Conservation (phyloP, 176 grass and related monocot genomes). For the Musa troglodytarum region DNA sequence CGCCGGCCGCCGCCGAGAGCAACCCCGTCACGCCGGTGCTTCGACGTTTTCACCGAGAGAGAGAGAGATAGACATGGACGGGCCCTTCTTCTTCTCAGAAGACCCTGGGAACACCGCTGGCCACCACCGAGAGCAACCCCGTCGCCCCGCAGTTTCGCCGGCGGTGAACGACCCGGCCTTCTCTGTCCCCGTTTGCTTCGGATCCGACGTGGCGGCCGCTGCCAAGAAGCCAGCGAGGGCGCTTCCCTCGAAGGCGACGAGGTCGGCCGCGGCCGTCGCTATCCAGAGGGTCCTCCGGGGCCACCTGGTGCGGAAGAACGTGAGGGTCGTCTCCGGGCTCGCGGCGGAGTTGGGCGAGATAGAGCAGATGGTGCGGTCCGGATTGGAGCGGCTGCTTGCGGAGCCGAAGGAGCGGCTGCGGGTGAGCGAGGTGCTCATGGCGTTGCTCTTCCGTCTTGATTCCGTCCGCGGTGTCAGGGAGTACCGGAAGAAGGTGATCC, state of each 20-base stretch:
- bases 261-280: not conserved
- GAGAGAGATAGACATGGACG: too few species aligned
- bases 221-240: not conserved
- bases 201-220: not conserved
- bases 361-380: not conserved
- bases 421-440: slow-evolving; percentile 48
- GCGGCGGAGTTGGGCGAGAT: not conserved
- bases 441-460: slow-evolving; percentile 41
- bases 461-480: slow-evolving; percentile 51
- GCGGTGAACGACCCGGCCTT: not conserved
- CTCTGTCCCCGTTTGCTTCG: slow-evolving; percentile 1
- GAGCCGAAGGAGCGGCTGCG: slow-evolving; percentile 16
- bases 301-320: slow-evolving; percentile 40
- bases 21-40: too few species aligned
- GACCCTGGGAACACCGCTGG: too few species aligned
- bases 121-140: too few species aligned
- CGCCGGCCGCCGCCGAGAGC: too few species aligned
- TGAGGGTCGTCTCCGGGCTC: not conserved
- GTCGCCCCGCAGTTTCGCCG: too few species aligned
- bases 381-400: not conserved
- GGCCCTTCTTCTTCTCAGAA: too few species aligned
- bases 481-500: slow-evolving; percentile 50
- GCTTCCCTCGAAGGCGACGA: not conserved
- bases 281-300: slow-evolving; percentile 49
- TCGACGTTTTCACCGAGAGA: too few species aligned